Percentiles rank a stretch among this genome's conserved stretches.
phyloP scores from a whole-genome alignment of 805 yeast genomes.

The Jamesozyma piceae region DNA sequence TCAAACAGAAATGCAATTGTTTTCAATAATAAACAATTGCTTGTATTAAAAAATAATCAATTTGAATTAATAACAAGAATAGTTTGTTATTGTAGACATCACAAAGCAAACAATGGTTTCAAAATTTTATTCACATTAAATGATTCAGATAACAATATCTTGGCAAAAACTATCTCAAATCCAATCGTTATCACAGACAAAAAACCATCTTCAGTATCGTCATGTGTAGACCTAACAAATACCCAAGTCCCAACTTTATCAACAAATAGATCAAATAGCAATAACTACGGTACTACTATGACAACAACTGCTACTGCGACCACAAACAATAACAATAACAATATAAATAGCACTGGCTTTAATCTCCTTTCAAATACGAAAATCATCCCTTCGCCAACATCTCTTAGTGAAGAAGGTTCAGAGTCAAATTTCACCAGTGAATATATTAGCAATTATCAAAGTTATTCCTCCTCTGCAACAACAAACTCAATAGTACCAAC shows the following conservation, averaged over 20 bases:
- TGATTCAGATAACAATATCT: slow-evolving; percentile 48
- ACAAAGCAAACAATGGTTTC: slow-evolving; percentile 80
- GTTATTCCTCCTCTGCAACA: slow-evolving; percentile 3
- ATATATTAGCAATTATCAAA: slow-evolving; percentile 1
- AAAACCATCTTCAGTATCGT: slow-evolving; percentile 43
- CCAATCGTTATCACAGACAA: slow-evolving; percentile 91
- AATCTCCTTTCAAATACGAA: slow-evolving; percentile 4
- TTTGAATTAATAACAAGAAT: slow-evolving; percentile 60
- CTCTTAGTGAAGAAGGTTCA: slow-evolving; percentile 51
- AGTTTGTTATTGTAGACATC: slow-evolving; percentile 95
- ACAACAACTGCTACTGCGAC: background rate
- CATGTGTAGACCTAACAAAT: background rate
- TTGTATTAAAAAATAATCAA: slow-evolving; percentile 35
- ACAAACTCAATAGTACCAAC: slow-evolving; percentile 2
- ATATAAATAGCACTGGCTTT: slow-evolving; percentile 2
- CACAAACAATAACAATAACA: background rate
- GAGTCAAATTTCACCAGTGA: slow-evolving; percentile 31
- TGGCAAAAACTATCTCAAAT: slow-evolving; percentile 63
- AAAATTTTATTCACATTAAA: slow-evolving; percentile 58
- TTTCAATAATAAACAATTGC: slow-evolving; percentile 83
- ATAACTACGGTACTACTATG: background rate
- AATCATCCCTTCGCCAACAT: slow-evolving; percentile 49
- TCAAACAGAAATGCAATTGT: slow-evolving; percentile 75
- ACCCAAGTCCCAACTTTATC: slow-evolving; percentile 5
- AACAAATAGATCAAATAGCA: background rate